Base-by-base conservation (phyloP, 169 alveolate genomes). In the Cryptosporidium parvum region DNA sequence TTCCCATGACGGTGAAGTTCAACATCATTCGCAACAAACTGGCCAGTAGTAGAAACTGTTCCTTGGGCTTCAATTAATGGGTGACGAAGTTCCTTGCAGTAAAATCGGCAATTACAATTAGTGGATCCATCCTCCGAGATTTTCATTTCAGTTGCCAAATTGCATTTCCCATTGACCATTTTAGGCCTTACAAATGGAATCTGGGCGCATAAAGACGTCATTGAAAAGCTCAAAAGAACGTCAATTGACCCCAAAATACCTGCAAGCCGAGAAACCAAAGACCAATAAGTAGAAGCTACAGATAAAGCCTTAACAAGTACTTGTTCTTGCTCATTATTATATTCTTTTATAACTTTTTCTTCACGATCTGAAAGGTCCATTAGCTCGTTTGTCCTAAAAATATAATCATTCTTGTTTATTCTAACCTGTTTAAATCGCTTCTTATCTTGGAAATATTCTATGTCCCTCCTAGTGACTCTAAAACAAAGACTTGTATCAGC, bases 241-340 rank as follows among this genome's bases (percentile, higher is more conserved):
- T 98, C 99, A 53, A 98, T 86, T 26, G 97, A 95, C 18, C 98
- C 94, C 52, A 98, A 92, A 37, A 97, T 69, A 48, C 92, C 92
- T 3, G 97, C 91, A 31, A 97, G 95, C 73, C 95, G 86, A 86
- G 97, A 99, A 69, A 97, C 94, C 18, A 97, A 94, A 5, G 98
- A 97, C 94, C 98, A 97, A 91, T 98, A 98, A 5, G 99, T 95
- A 31, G 99, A 93, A 1, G 98, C 99, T 29, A 97, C 98, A 70
- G 94, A 95, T 37, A 98, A 92, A n/a, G 98, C 94, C 94, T 95
- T 97, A 70, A 93, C 80, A 3, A 97, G 96, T 59, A 97, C 93
- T 56, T 92, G 96, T 56, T 71, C 84, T 87, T 97, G 97, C 45
- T 92, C 93, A 39, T 85, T 86, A 75, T 95, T 93, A 62, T 96